Evolutionary conservation across 176 grass and related monocot genomes (phyloP).

Genomic region (Ensete ventricosum): DNA sequence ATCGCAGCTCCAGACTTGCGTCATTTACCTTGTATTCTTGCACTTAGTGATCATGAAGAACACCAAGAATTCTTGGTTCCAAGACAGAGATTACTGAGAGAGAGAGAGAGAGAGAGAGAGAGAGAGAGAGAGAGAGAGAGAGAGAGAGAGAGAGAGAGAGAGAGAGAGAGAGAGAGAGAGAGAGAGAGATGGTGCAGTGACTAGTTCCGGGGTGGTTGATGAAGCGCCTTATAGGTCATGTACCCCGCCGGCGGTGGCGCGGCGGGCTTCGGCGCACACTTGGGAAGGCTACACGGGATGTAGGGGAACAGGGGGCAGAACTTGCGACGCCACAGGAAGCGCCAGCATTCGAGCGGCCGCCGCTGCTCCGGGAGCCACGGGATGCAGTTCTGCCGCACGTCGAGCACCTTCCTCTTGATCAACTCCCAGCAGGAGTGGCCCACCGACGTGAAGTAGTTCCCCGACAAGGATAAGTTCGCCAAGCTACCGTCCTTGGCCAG

Average conservation of each 20-base stretch:
- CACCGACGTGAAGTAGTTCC: conserved; percentile 20
- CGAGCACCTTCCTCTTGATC: neutral
- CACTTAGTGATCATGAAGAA: too few species aligned
- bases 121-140: too few species aligned
- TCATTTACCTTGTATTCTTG: too few species aligned
- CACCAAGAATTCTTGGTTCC: too few species aligned
- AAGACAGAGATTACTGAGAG: too few species aligned
- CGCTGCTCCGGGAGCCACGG: neutral
- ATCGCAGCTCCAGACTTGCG: too few species aligned
- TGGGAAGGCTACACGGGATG: neutral
- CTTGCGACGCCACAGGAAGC: neutral
- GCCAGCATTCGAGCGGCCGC: neutral
- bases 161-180: too few species aligned
- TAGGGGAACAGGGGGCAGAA: neutral
- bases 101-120: too few species aligned
- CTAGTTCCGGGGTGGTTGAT: neutral
- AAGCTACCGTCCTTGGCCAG: conserved; percentile 4
- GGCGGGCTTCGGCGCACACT: neutral
- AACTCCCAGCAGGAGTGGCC: neutral
- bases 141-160: too few species aligned
- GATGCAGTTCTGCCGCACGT: conserved; percentile 19
- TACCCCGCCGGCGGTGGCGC: neutral
- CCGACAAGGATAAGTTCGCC: conserved; percentile 7
- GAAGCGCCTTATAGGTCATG: neutral
- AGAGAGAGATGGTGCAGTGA: too few species aligned